Evolutionary conservation across 2,329 filamentous ascomycete genomes (phyloP), one percentile per base, ranked within the genome.

Genomic region (Aureobasidium sp.): DNA sequence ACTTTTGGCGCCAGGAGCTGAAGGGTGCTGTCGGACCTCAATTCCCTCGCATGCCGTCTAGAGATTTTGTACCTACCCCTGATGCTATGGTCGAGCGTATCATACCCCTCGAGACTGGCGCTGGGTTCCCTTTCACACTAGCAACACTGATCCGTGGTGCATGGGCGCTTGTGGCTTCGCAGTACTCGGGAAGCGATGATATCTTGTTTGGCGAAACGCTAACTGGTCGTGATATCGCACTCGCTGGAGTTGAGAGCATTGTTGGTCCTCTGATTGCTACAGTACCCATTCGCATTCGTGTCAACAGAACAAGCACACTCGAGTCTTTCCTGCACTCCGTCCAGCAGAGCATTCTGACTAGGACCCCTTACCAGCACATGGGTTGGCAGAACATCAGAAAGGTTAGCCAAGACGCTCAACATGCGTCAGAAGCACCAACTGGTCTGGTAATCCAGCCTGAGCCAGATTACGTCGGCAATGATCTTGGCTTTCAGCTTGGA

Each of bases 341-440:
- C 8, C 67, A 67, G 38, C 58, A 61, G 27, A 50, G 46, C 7
- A 57, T 65, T 2, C 61, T 70, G 2, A 68, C 69, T 10, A 67
- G 68, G 17, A 72, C 73, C 23, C 70, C 70, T 4, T 67, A 73
- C 58, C 70, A 75, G 61, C 74, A 75, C 33, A 64, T 69, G 51
- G 73, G 74, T 9, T 65, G 74, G 38, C 69, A 73, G 21, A 68
- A 73, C 29, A 75, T 75, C 43, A 69, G 70, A 31, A 68, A 69
- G 15, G 67, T 74, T 13, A 82, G 80, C 65, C 72, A 76, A 0
- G 81, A 84, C 61, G 78, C 79, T 4, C 74, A 79, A 10, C 74
- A 81, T 61, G 82, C 82, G 2, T 84, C 81, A 65, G 78, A 83
- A 63, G 75, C 84, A 47, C 77, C 78, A 7, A 83, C 80, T 0